phyloP scores from a whole-genome alignment of 768 basidiomycete species.

The Naganishia friedmannii region DNA sequence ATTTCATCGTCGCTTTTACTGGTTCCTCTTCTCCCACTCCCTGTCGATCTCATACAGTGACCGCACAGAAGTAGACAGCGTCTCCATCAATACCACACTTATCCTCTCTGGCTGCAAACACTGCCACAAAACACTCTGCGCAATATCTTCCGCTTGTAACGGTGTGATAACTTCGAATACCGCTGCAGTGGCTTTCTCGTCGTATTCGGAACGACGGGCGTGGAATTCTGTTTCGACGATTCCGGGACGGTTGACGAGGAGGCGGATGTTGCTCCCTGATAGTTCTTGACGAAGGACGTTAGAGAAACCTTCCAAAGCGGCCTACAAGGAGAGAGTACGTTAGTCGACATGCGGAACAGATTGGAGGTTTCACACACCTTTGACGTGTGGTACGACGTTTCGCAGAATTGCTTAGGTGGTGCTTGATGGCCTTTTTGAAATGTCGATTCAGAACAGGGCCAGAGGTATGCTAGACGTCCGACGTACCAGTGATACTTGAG shows the following conservation, averaged over 20 bases:
- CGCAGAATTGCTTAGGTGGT: not conserved
- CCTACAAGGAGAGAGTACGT: not conserved
- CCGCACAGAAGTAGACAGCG: slow-evolving; percentile 21
- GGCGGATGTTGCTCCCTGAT: slow-evolving; percentile 24
- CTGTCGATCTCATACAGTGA: slow-evolving; percentile 21
- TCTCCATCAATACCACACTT: slow-evolving; percentile 26
- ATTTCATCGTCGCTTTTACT: not conserved
- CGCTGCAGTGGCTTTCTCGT: slow-evolving; percentile 22
- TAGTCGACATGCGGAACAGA: not conserved
- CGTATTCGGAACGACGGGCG: slow-evolving; percentile 17
- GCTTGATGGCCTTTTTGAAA: not conserved
- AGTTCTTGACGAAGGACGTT: slow-evolving; percentile 24
- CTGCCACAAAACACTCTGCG: slow-evolving; percentile 25
- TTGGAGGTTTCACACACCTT: not conserved
- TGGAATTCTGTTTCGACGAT: slow-evolving; percentile 25
- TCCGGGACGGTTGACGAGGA: slow-evolving; percentile 29
- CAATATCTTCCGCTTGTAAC: slow-evolving; percentile 26
- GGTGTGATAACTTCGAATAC: not conserved
- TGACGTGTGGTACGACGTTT: not conserved
- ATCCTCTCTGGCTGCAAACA: slow-evolving; percentile 30
- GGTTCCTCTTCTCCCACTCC: not conserved
- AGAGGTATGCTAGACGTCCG: not conserved
- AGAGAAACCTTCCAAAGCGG: not conserved
- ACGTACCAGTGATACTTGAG: not conserved
- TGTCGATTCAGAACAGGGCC: not conserved